Evolutionary conservation across 1,139 yeast genomes (phyloP), one percentile per base, ranked within the genome.

Genomic region (Suhomyces choctaworum): DNA sequence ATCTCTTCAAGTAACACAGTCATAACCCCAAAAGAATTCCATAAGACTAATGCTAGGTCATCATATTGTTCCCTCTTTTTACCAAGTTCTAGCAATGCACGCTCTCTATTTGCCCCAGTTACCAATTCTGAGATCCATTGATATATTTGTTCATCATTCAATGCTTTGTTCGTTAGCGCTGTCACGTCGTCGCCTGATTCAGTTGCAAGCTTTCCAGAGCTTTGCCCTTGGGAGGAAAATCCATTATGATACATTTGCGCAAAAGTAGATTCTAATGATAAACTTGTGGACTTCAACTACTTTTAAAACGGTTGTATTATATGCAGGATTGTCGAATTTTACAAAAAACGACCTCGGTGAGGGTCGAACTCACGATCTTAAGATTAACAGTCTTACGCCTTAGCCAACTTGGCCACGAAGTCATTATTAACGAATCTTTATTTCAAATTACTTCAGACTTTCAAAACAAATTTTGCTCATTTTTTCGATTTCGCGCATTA

Each of bases 11-110:
- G 62, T 31, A 92, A 66, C 11, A 90, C 85, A 1, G 97, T 83
- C 95, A 92, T 89, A 12, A 90, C 97, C 16, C 97, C 98, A 63
- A 84, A 90, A 4, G 97, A 86, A 51, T 92, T 84, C 98, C 98
- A 92, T 41, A 92, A 68, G 5, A 90, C 95, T 29, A 89, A 64
- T 1, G 98, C 97, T 45, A 92, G 72, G 55, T 92, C 97, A 40
- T 89, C 97, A 55, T 87, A 90, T 55, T 88, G 92, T 54, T 92
- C 98, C 46, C 98, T 74, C 53, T 89, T 90, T 57, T 92, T 88
- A 7, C 97, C 97, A 33, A 92, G 69, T 56, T 90, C 97, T 45
- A 89, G 64, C 38, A 92, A 69, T 1, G 98, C 97, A 51, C 92
- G 87, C 54, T 92, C 98, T 51, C 95, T 78, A 54, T 86, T 86